phyloP scores from a whole-genome alignment of 495 filamentous ascomycete species.

The Aspergillus campestris region DNA sequence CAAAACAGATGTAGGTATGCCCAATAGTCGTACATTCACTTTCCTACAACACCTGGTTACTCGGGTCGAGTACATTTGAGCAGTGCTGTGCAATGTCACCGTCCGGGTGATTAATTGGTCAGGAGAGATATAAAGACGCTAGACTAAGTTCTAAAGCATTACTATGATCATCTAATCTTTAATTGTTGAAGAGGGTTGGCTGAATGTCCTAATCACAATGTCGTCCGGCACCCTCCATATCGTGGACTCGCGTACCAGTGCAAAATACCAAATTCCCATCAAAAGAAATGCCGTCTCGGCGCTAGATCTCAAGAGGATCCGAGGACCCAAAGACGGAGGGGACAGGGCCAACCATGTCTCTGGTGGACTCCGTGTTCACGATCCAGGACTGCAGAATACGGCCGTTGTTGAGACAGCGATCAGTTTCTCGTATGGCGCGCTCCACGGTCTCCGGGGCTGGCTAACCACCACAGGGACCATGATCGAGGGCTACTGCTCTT shows the following conservation, averaged over 20 bases:
- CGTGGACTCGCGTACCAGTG: constrained; percentile 42
- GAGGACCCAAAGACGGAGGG: constrained; percentile 9
- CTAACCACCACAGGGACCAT: constrained; percentile 18
- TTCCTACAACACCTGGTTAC: too few species aligned
- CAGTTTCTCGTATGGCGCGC: constrained; percentile 40
- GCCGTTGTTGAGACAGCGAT: constrained; percentile 41
- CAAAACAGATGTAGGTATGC: too few species aligned
- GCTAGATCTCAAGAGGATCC: constrained; percentile 40
- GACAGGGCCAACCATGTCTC: constrained; percentile 19
- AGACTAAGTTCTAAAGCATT: too few species aligned
- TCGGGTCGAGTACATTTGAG: too few species aligned
- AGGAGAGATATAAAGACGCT: too few species aligned
- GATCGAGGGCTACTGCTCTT: constrained; percentile 21
- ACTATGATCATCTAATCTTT: too few species aligned
- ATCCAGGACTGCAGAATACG: constrained; percentile 49
- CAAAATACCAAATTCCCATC: constrained; percentile 44
- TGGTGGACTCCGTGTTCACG: constrained; percentile 39
- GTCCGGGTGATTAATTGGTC: too few species aligned
- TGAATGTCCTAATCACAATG: constrained; percentile 10
- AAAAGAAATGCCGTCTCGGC: constrained; percentile 40
- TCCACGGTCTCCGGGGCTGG: neutral
- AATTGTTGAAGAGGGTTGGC: neutral
- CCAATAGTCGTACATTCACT: too few species aligned
- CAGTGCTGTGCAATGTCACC: too few species aligned
- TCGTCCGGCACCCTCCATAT: constrained; percentile 28